These are phyloP conservation scores for Cyclotella baltica DNA, from an alignment of 108 stramenopile species.

Conservation along the genomic window DNA sequence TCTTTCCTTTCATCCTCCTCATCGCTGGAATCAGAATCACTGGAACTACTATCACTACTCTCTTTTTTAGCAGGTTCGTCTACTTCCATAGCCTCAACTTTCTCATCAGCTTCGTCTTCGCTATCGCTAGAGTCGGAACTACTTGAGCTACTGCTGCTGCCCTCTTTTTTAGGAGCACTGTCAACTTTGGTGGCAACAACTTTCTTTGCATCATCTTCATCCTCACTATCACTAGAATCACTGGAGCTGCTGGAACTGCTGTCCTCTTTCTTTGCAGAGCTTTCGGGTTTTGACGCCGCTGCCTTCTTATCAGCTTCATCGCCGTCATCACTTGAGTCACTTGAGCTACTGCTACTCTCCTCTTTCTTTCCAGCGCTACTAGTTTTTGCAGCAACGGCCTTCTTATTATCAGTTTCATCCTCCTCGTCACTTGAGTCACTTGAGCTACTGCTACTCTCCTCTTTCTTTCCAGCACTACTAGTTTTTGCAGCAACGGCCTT, in stretches of 20 bases:
- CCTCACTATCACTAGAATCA: constrained; percentile 26
- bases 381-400: neutral
- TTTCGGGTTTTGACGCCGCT: constrained; percentile 8
- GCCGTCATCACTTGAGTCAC: neutral
- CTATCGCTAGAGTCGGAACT: constrained; percentile 14
- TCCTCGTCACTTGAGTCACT: constrained; percentile 30
- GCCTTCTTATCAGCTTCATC: constrained; percentile 25
- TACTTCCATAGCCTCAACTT: neutral
- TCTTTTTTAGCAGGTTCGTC: neutral
- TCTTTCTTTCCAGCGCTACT: constrained; percentile 13
- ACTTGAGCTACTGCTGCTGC: neutral
- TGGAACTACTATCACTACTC: neutral
- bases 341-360: constrained; percentile 15
- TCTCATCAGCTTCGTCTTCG: constrained; percentile 12
- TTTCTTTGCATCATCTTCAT: constrained; percentile 2
- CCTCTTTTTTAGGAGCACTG: neutral
- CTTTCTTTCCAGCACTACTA: constrained; percentile 2
- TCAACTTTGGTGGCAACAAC: neutral
- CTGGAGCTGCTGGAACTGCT: constrained; percentile 20
- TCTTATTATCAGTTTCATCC: constrained; percentile 25
- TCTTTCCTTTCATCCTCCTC: neutral
- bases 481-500: neutral
- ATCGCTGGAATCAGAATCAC: neutral
- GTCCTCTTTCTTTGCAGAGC: constrained; percentile 9
- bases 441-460: constrained; percentile 10